Evolutionary conservation across 768 basidiomycete species (phyloP).

Genomic region (Goffeauzyma gilvescens): DNA sequence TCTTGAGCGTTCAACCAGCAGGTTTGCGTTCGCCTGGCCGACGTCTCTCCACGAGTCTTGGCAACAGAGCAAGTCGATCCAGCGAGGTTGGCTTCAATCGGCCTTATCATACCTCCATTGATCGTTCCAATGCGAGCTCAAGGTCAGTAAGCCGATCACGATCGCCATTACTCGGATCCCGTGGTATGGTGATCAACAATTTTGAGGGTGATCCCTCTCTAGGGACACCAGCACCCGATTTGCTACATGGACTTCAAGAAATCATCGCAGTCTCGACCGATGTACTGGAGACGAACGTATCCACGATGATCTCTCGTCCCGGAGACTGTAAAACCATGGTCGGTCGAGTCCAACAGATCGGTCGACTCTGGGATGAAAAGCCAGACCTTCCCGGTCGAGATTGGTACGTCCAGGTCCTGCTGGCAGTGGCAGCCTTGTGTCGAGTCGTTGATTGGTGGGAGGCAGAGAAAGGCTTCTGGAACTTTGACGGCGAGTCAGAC

Average conservation of each 20-base stretch:
- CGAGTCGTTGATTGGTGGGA: conserved; percentile 99
- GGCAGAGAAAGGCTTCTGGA: conserved; percentile 99
- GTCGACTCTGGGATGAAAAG: conserved; percentile 91
- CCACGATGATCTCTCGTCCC: conserved; percentile 65
- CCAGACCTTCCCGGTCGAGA: conserved; percentile 93
- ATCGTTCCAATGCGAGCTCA: conserved; percentile 20
- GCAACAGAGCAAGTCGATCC: too few species aligned
- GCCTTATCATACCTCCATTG: conserved; percentile 8
- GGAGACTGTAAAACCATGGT: conserved; percentile 73
- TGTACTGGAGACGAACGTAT: conserved; percentile 70
- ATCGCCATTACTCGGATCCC: conserved; percentile 65
- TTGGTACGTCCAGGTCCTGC: conserved; percentile 93
- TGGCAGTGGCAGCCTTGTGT: conserved; percentile 85
- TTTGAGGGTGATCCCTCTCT: too few species aligned
- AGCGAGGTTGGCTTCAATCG: conserved; percentile 3
- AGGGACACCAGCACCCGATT: too few species aligned
- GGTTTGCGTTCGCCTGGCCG: too few species aligned
- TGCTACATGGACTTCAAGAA: conserved; percentile 49
- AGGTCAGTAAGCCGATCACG: too few species aligned
- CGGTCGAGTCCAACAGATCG: conserved; percentile 73
- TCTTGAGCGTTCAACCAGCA: too few species aligned
- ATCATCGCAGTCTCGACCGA: conserved; percentile 86
- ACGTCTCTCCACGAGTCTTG: too few species aligned
- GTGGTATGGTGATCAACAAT: conserved; percentile 28
- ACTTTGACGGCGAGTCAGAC: conserved; percentile 66